These are phyloP conservation scores for Sclerotinia sclerotiorum DNA, from an alignment of 2,329 filamentous ascomycete genomes.

Conservation along the genomic window DNA sequence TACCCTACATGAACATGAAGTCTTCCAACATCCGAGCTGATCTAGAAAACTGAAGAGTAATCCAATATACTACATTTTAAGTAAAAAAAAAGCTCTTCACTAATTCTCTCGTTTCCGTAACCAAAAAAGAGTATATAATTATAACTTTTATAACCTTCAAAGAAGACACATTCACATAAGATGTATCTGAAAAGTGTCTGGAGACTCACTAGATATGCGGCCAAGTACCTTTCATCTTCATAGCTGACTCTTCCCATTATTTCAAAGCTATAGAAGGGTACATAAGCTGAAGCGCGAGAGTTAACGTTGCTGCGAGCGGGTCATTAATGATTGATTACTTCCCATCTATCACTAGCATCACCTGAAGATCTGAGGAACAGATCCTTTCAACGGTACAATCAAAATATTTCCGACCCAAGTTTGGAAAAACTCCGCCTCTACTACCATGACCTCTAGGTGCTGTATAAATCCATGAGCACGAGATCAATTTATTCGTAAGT, in stretches of 20 bases:
- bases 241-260: not conserved
- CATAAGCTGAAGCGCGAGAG: not conserved
- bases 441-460: no score
- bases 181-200: not conserved
- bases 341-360: no score
- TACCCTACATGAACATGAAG: not conserved
- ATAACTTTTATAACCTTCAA: not conserved
- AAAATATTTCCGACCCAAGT: not conserved
- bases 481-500: not conserved
- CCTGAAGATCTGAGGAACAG: no score
- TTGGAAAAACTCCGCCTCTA: rapidly evolving
- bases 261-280: rapidly evolving
- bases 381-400: not conserved
- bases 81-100: not conserved
- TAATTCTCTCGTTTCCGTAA: not conserved
- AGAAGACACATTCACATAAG: not conserved
- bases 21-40: not conserved
- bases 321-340: not conserved
- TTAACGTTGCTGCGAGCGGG: not conserved
- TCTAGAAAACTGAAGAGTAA: not conserved
- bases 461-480: not conserved
- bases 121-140: not conserved
- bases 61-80: not conserved
- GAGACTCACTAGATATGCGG: not conserved
- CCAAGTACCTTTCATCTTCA: not conserved